phyloP scores from a whole-genome alignment of 2,329 filamentous ascomycete species.

The Mollisia scopiformis region DNA sequence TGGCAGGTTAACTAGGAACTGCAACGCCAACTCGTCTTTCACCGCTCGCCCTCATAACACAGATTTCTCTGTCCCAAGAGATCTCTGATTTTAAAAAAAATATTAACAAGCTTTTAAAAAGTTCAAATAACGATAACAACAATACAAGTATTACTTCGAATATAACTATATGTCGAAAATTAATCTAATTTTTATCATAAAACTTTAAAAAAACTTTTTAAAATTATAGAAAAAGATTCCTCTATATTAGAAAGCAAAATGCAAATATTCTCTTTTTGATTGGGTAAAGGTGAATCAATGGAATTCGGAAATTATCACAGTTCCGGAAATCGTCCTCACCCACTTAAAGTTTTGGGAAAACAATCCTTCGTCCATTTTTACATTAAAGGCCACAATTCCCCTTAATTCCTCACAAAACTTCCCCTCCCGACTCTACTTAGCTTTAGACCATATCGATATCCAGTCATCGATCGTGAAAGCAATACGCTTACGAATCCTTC shows the following conservation, averaged over 20 bases:
- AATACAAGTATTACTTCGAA: not conserved
- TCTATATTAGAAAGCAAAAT: not conserved
- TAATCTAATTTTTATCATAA: not conserved
- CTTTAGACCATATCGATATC: not conserved
- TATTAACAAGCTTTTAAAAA: too few relatives aligned
- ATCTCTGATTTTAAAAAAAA: too few relatives aligned
- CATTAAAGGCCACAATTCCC: not conserved
- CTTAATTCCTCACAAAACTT: not conserved
- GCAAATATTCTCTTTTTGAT: not conserved
- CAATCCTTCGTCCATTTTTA: not conserved
- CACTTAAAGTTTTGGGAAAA: not conserved
- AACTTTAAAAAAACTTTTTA: not conserved
- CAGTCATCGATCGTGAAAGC: not conserved
- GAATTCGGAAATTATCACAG: not conserved
- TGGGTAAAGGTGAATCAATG: not conserved
- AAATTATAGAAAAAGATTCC: not conserved
- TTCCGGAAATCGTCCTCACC: not conserved
- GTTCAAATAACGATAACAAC: not conserved
- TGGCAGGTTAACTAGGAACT: too few relatives aligned
- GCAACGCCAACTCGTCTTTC: too few relatives aligned
- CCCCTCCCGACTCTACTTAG: not conserved
- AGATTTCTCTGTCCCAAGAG: too few relatives aligned
- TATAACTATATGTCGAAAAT: not conserved
- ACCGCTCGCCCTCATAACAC: too few relatives aligned
- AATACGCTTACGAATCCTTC: not conserved